Evolutionary conservation across 2,329 filamentous ascomycete genomes (phyloP).

Genomic region (Hypoxylon rubiginosum): DNA sequence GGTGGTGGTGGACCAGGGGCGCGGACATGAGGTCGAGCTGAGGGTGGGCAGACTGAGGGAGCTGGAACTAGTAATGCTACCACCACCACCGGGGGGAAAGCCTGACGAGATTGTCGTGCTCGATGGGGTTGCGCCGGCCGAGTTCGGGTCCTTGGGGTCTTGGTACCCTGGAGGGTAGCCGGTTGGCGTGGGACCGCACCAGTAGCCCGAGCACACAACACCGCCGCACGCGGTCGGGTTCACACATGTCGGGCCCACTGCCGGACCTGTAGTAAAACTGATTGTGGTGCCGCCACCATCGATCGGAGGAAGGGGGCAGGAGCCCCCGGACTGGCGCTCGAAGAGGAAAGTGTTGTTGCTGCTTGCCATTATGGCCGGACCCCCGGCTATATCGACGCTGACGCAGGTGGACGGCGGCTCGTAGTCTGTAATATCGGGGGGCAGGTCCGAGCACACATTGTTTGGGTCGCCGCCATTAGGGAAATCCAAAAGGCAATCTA

Average conservation of each 20-base stretch:
- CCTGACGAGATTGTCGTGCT: too few species aligned
- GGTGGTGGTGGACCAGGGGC: too few species aligned
- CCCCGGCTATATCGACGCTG: not conserved
- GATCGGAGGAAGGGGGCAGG: conserved; percentile 7
- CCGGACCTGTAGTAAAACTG: conserved; percentile 27
- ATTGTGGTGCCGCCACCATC: conserved; percentile 16
- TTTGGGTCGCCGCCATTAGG: conserved; percentile 13
- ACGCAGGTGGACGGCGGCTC: not conserved
- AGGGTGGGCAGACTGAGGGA: too few species aligned
- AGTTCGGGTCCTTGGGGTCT: conserved; percentile 38
- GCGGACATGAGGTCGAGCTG: too few species aligned
- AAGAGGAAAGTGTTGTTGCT: conserved; percentile 7
- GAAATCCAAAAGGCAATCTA: conserved; percentile 19
- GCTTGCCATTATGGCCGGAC: not conserved
- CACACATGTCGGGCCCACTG: conserved; percentile 33
- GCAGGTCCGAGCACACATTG: conserved; percentile 7
- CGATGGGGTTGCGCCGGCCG: too few species aligned
- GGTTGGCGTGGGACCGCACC: conserved; percentile 38
- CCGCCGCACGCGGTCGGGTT: conserved; percentile 38
- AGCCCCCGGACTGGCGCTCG: conserved; percentile 12
- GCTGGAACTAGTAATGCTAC: too few species aligned
- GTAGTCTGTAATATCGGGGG: conserved; percentile 10
- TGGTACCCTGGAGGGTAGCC: conserved; percentile 35
- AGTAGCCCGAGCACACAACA: conserved; percentile 42
- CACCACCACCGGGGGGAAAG: too few species aligned